Conservation (phyloP, 176 grass and related monocot genomes). For the Triticum aestivum region IWGSC_CS_RefSeq_v2.1 NC_057811.1:400428339-400428838, state of each 20-base stretch:
- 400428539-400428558: constrained; percentile 56
- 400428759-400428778: not conserved
- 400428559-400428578: constrained; percentile 59
- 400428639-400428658: not conserved
- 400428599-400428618: constrained; percentile 59
- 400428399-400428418: not conserved
- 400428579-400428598: constrained; percentile 61
- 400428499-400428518: constrained; percentile 59
- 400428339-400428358: not conserved
- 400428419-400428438: constrained; percentile 19
- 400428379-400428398: not conserved
- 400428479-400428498: constrained; percentile 40
- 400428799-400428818: constrained; percentile 85
- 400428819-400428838: constrained; percentile 70
- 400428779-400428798: constrained; percentile 65
- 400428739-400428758: not conserved
- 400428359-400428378: not conserved
- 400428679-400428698: not conserved
- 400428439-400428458: constrained; percentile 29
- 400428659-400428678: not conserved
- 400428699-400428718: not conserved
- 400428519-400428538: constrained; percentile 64
- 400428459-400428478: constrained; percentile 32
- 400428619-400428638: not conserved
- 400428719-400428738: not conserved